These are phyloP conservation scores for Kodamaea nitidulidarum DNA, from an alignment of 805 yeast genomes.

Conservation along the genomic window DNA sequence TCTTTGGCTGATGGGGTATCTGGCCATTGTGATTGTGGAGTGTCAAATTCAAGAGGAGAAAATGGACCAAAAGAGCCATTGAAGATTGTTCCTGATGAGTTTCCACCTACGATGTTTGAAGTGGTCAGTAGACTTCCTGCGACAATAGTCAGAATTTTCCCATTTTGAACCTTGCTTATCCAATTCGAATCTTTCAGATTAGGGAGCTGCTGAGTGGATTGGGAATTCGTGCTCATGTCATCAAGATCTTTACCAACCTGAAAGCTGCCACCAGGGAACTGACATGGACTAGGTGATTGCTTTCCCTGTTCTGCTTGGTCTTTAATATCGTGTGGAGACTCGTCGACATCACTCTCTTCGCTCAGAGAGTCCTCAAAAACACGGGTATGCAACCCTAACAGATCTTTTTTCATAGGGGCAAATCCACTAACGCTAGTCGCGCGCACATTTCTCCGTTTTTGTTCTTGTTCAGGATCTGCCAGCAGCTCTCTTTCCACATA, in stretches of 20 bases:
- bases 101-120: background rate
- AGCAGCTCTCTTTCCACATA: conserved; percentile 48
- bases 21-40: conserved; percentile 4
- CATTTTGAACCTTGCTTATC: background rate
- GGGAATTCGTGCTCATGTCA: background rate
- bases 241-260: background rate
- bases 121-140: background rate
- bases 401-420: conserved; percentile 10
- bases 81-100: background rate
- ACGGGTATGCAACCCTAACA: conserved; percentile 2
- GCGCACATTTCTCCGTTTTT: conserved; percentile 20
- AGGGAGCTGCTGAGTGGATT: background rate
- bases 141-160: background rate
- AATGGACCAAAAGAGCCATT: background rate
- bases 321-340: conserved; percentile 8
- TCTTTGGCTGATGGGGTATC: conserved; percentile 1
- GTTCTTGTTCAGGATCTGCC: conserved; percentile 17
- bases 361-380: conserved; percentile 10
- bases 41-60: background rate
- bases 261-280: background rate
- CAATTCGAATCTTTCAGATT: background rate
- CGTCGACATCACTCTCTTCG: conserved; percentile 39
- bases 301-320: background rate
- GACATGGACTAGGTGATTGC: background rate
- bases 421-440: conserved; percentile 32